Conservation (phyloP, 345 rosid genomes). For the Citrus inodora region DNA sequence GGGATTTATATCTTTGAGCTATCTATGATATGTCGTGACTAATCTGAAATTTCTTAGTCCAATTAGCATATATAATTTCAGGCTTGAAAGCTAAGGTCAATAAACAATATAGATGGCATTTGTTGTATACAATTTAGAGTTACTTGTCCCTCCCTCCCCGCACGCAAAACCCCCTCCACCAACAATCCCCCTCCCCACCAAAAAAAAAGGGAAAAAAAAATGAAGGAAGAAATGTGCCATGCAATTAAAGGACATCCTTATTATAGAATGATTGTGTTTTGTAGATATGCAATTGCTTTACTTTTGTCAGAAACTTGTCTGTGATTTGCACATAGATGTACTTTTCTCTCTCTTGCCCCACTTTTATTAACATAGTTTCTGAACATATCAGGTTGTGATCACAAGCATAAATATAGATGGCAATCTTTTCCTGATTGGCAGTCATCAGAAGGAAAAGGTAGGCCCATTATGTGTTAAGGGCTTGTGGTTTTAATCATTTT, state of each 20-base stretch:
- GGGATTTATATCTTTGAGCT: background rate
- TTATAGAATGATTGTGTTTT: background rate
- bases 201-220: no score
- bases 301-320: background rate
- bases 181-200: no score
- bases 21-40: no score
- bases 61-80: background rate
- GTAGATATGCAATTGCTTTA: background rate
- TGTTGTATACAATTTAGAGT: no score
- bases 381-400: slow-evolving; percentile 74
- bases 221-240: background rate
- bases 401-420: slow-evolving; percentile 87
- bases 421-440: slow-evolving; percentile 80
- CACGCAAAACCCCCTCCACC: no score
- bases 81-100: no score
- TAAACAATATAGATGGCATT: no score
- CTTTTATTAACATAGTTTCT: slow-evolving; percentile 1
- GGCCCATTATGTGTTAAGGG: background rate
- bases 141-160: no score
- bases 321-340: background rate
- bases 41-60: background rate
- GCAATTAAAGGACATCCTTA: no score
- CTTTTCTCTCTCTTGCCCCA: background rate
- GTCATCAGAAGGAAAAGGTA: slow-evolving; percentile 91
- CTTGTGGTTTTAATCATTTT: background rate